Evolutionary conservation across 495 filamentous ascomycete genomes (phyloP), one percentile per base, ranked within the genome.

Genomic region (Tetracladium setigerum): DNA sequence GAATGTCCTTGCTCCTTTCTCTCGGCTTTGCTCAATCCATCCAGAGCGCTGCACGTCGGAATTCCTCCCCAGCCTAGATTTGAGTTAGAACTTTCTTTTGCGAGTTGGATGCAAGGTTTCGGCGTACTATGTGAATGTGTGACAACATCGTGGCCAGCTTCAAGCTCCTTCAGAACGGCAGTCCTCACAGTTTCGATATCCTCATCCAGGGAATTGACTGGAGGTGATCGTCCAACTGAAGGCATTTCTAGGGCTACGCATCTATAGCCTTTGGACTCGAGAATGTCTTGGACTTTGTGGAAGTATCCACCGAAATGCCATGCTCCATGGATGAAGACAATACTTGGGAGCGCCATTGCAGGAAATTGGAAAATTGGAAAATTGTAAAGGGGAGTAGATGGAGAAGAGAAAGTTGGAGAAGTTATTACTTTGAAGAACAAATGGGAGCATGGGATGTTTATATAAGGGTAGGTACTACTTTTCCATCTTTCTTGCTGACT

Each of bases 311-410:
- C 57, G 19, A 19, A 49, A 47, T 68, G 67, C 65, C 68, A 72
- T 1, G 65, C 65, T 11, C 66, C 69, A n/a, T 62, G 65, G 30
- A 67, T 47, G 38, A 67, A 60, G 24, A 67, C 46, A 41, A 71
- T 37, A 5, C 47, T 46, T 39, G 49, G 48, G 12, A 38, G 30
- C 8, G 47, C 17, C 38, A 39, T 47, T 38, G 15, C 33, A 35
- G 31, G 9, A 27, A 7, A 41, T 17, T 16, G 11, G 11, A 13
- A 39, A 7, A 10, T 11, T 5, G n/a, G 22, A 27, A 27, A 27
- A 27, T 27, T 27, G 22, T 3, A 7, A 27, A 27, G 22, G 22
- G n/a, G n/a, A n/a, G n/a, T n/a, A n/a, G n/a, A n/a, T n/a, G n/a
- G n/a, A n/a, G n/a, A n/a, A 27, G 22, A 27, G 22, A 27, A 3